A percentile compares a stretch with the other conserved stretches of the same genome.
Conservation (phyloP, 306 rosid genomes). For the Acacia acuminata region DNA sequence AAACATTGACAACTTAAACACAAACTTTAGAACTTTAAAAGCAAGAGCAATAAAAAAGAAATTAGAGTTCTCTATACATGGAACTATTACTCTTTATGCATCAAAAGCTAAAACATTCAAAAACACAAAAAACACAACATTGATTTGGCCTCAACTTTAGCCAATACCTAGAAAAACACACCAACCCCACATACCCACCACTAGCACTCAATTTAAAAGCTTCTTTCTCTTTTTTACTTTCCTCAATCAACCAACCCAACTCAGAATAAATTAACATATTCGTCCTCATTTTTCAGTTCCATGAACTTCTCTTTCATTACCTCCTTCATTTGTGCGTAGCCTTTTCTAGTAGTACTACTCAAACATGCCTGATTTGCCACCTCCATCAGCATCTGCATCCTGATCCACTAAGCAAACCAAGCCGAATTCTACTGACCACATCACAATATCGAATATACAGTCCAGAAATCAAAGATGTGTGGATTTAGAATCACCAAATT, state of each 20-base stretch:
- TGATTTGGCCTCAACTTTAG: constrained; percentile 47
- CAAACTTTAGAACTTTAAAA: constrained; percentile 28
- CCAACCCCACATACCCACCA: constrained; percentile 45
- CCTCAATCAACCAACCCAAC: constrained; percentile 31
- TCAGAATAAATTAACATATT: constrained; percentile 33
- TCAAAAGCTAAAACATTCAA: constrained; percentile 52
- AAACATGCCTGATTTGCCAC: constrained; percentile 47
- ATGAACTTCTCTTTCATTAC: constrained; percentile 13
- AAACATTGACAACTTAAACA: constrained; percentile 27
- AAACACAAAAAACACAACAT: constrained; percentile 25
- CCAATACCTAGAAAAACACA: constrained; percentile 44
- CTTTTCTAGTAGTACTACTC: neutral
- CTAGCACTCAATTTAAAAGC: constrained; percentile 49
- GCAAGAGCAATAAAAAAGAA: constrained; percentile 31
- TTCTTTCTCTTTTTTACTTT: constrained; percentile 45
- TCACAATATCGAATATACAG: constrained; percentile 36
- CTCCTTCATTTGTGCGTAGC: constrained; percentile 6
- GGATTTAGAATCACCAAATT: constrained; percentile 26
- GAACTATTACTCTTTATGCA: constrained; percentile 4
- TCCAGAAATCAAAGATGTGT: constrained; percentile 28
- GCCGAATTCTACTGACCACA: constrained; percentile 47
- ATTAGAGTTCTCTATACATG: constrained; percentile 11
- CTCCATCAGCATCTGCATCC: constrained; percentile 32
- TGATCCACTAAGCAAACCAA: constrained; percentile 29
- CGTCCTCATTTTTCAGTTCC: constrained; percentile 13